Evolutionary conservation across 164 flowering plant species (phyloP), one percentile per base, ranked within the genome.

Genomic region (Houttuynia cordata): DNA sequence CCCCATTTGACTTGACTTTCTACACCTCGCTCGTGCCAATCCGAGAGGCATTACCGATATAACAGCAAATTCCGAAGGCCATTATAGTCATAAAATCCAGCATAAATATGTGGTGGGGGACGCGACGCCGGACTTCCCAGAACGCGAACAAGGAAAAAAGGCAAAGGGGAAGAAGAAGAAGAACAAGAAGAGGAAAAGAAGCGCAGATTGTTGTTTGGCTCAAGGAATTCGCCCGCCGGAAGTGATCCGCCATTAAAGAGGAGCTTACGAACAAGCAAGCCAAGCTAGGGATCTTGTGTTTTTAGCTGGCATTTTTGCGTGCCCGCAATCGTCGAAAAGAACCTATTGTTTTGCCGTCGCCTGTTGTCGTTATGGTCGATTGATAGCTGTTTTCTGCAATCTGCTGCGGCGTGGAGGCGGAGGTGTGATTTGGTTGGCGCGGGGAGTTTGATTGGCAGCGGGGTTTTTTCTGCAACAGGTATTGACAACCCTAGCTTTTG

Each of bases 91-190:
- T 1, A 5, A 4, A 52, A 52, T 52, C 55, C 23, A 3, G 52
- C 62, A 59, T 59, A 59, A 59, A 59, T 59, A 59, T 42, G 62
- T 39, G 62, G 62, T 45, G 22, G 55, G 51, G 53, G 24, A n/a
- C n/a, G 37, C 37, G 37, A 6, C 37, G n/a, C n/a, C n/a, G n/a
- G n/a, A n/a, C n/a, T n/a, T n/a, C 24, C 45, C 24, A 23, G 15
- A n/a, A 21, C 62, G 37, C 37, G 37, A 30, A 30, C 37, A 30
- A 6, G 37, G 37, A 30, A 30, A 30, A 30, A n/a, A n/a, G n/a
- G 37, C 37, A 6, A 30, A 6, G 37, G 2, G 37, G 37, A 6
- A 6, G 37, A 30, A 30, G 37, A 30, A 30, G 37, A 19, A 6
- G n/a, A n/a, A n/a, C n/a, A n/a, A n/a, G n/a, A n/a, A n/a, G n/a